These are phyloP conservation scores for Colletotrichum navitas DNA, from an alignment of 2,329 filamentous ascomycete genomes.

Conservation along the genomic window DNA sequence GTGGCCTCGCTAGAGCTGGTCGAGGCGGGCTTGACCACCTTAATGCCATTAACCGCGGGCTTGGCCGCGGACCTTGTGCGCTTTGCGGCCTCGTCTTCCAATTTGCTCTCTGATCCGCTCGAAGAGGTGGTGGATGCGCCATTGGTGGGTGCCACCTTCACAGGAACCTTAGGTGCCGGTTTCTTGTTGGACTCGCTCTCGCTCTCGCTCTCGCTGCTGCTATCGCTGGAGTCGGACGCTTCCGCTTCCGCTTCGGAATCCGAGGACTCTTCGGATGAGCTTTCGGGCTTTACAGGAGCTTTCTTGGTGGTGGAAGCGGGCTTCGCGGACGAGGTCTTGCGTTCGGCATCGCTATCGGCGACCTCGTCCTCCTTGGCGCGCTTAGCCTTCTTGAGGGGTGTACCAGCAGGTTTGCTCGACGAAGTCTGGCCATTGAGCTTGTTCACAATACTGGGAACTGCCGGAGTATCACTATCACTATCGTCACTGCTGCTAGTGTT, in stretches of 20 bases:
- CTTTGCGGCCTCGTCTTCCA: conserved; percentile 46
- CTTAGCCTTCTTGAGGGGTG: conserved; percentile 39
- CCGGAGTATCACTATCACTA: conserved; percentile 25
- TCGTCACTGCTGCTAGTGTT: conserved; percentile 48
- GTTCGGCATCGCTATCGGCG: conserved; percentile 58
- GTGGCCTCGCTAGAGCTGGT: conserved; percentile 45
- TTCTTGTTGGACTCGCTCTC: conserved; percentile 45
- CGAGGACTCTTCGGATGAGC: conserved; percentile 43
- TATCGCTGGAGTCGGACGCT: conserved; percentile 46
- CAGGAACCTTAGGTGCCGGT: conserved; percentile 41
- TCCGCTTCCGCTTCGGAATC: conserved; percentile 45
- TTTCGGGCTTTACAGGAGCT: conserved; percentile 42
- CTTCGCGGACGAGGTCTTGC: conserved; percentile 46
- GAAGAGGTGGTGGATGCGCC: conserved; percentile 42
- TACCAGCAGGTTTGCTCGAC: conserved; percentile 29
- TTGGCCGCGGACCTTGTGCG: conserved; percentile 42
- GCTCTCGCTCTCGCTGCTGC: conserved; percentile 48
- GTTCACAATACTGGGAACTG: conserved; percentile 12
- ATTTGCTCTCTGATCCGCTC: conserved; percentile 46
- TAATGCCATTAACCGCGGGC: conserved; percentile 30
- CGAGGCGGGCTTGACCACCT: conserved; percentile 30
- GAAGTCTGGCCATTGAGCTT: conserved; percentile 35
- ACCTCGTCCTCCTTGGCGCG: conserved; percentile 55
- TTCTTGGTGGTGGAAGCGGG: conserved; percentile 43
- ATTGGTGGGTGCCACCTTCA: conserved; percentile 40